Base-by-base conservation (phyloP, 805 yeast genomes). In the Metahyphopichia silvanorum region DNA sequence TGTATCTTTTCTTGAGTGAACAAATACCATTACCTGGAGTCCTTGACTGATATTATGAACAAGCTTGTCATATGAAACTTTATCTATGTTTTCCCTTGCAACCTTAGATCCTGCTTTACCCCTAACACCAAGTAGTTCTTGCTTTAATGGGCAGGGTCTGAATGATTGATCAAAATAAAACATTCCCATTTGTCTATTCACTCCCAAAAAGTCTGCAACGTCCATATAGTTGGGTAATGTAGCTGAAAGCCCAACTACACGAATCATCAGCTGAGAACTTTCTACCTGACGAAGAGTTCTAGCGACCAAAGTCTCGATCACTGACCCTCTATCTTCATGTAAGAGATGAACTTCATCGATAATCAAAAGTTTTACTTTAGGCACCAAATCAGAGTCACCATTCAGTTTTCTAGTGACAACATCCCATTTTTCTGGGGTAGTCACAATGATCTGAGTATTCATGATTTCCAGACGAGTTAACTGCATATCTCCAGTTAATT, bases 291-390 rank as follows among this genome's bases (percentile, higher is more conserved):
- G 69, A 39, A 89, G 69, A 0, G 98, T 93, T 60, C 98, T 77
- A 0, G 97, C 96, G 3, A 89, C 96, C 32, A 89, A 66, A 0
- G 97, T 88, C 57, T 93, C 98, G 41, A 93, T 86, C 5, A 93
- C 98, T 6, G 97, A 86, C 47, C 98, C 98, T 66, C 98, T 77
- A 35, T 93, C 98, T 74, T 93, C 98, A 48, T 93, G 98, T 33
- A 93, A 70, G 51, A 93, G 66, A 70, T 93, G 98, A 0, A 93
- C 98, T 61, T 93, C 98, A 68, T 93, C 98, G 39, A 93, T 89
- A 38, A 93, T 86, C 36, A 93, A 63, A 10, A 93, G 62, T 55
- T 82, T 86, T 7, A 93, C 94, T 47, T 87, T 88, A 9, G 84
- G 77, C 2, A 86, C 86, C 29, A 89, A 58, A 44, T 88, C 95